Evolutionary conservation across 176 grass and related monocot genomes (phyloP).

Genomic region (Rhipidocladum racemiflorum): DNA sequence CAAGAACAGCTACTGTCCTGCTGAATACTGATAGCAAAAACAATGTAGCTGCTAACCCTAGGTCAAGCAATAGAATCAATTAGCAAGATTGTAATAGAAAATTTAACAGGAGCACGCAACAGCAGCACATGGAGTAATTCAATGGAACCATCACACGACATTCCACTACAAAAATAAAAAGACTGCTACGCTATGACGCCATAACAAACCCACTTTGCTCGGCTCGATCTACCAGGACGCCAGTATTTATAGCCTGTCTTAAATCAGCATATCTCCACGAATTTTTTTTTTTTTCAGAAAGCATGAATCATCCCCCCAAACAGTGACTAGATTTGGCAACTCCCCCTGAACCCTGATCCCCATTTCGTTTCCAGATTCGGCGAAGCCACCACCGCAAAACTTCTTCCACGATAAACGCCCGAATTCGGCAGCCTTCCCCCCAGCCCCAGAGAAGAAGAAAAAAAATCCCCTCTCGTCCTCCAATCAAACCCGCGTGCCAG

Average conservation of each 20-base stretch:
- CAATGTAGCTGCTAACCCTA: conserved; percentile 15
- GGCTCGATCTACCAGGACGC: conserved; percentile 29
- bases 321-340: conserved; percentile 33
- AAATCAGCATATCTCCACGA: conserved; percentile 27
- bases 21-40: background rate
- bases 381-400: background rate
- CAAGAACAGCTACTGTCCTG: background rate
- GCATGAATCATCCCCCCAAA: background rate
- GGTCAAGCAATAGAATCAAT: background rate
- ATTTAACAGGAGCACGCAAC: background rate
- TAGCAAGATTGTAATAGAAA: background rate
- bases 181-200: background rate
- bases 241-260: conserved; percentile 28
- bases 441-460: too few species aligned
- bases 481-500: background rate
- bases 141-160: background rate
- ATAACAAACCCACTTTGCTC: background rate
- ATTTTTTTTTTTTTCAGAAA: background rate
- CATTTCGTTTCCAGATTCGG: conserved; percentile 40
- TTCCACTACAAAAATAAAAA: conserved; percentile 14
- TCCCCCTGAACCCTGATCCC: conserved; percentile 40
- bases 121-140: conserved; percentile 15
- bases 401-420: background rate
- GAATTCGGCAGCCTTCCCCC: conserved; percentile 22
- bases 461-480: background rate